These are phyloP conservation scores for Solanum hybrid DNA, from an alignment of 305 asterid species.

Conservation along the genomic window DNA sequence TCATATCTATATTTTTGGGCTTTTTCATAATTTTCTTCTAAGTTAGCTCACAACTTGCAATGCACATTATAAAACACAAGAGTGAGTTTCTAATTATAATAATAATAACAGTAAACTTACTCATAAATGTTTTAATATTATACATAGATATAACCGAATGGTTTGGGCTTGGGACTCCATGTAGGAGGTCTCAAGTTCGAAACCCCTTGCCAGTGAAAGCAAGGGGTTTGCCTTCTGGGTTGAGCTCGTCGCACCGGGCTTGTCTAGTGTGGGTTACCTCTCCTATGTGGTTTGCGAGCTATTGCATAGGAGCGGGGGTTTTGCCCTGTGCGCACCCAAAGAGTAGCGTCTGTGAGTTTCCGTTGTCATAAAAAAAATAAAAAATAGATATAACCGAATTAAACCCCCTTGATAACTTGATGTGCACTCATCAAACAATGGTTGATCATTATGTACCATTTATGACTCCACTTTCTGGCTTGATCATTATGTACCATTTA, in stretches of 20 bases:
- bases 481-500: neutral
- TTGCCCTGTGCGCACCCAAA: neutral
- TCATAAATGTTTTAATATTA: neutral
- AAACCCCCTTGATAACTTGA: neutral
- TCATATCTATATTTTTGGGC: neutral
- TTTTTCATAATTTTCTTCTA: neutral
- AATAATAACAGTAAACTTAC: neutral
- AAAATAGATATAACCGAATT: neutral
- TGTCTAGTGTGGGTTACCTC: neutral
- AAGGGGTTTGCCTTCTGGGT: neutral
- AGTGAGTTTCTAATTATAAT: neutral
- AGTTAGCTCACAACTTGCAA: neutral
- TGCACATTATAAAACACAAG: neutral
- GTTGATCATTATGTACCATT: neutral
- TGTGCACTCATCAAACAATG: neutral
- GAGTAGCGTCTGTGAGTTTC: neutral
- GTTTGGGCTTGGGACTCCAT: neutral
- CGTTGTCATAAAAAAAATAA: too few relatives aligned
- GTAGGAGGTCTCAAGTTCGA: neutral
- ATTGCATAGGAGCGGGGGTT: neutral
- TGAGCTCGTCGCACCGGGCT: neutral
- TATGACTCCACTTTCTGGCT: neutral
- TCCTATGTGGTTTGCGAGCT: neutral
- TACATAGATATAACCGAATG: neutral
- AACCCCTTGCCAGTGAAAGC: neutral